phyloP scores from a whole-genome alignment of 1,284 basidiomycete genomes.

The Kwoniella shivajii region DNA sequence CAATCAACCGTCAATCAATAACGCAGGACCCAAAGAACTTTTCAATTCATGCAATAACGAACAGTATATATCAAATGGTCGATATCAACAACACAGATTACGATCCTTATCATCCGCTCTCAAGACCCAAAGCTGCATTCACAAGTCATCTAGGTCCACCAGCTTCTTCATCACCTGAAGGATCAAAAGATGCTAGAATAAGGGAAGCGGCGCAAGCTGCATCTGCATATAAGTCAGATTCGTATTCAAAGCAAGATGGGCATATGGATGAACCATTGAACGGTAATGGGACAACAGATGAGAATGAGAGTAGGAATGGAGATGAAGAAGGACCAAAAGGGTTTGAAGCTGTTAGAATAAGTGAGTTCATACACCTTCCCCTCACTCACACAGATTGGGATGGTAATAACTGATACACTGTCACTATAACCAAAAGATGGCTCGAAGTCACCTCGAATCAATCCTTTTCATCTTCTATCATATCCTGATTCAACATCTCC shows the following conservation, averaged over 20 bases:
- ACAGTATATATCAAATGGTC: neutral
- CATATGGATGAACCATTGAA: neutral
- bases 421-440: conserved; percentile 2
- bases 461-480: conserved; percentile 43
- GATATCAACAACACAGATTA: neutral
- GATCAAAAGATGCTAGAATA: conserved; percentile 15
- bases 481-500: conserved; percentile 25
- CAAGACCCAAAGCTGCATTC: conserved; percentile 20
- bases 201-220: conserved; percentile 1
- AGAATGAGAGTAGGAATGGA: neutral
- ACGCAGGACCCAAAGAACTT: too few relatives aligned
- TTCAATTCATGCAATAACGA: too few relatives aligned
- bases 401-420: neutral
- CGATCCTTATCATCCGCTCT: conserved; percentile 16
- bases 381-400: neutral
- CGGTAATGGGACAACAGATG: neutral
- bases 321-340: conserved; percentile 3
- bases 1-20: too few relatives aligned
- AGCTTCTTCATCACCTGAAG: conserved; percentile 3
- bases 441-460: conserved; percentile 29
- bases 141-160: conserved; percentile 14
- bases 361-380: conserved; percentile 6
- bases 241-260: neutral
- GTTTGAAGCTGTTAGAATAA: conserved; percentile 10
- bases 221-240: neutral